Evolutionary conservation across 371 early-diverging fungal genomes (phyloP).

Genomic region (Catenaria anguillulae): DNA sequence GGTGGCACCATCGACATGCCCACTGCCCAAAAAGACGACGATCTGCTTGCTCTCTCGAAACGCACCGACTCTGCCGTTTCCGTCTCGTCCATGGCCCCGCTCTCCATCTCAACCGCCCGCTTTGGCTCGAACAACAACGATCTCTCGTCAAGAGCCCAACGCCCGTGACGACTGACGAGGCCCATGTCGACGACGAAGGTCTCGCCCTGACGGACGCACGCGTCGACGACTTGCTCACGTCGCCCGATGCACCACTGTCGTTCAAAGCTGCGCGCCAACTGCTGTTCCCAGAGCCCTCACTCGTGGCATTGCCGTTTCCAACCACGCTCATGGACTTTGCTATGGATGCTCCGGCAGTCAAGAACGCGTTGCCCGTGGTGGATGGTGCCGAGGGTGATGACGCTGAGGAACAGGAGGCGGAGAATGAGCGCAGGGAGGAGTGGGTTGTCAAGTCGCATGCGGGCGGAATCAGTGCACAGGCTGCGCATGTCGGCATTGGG

Average conservation of each 20-base stretch:
- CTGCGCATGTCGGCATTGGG: background rate
- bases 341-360: background rate
- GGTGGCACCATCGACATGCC: no score
- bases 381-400: no score
- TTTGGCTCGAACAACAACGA: no score
- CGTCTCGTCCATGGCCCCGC: background rate
- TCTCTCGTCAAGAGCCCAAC: no score
- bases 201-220: background rate
- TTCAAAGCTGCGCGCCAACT: background rate
- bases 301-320: background rate
- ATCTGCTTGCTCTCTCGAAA: no score
- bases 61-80: conserved; percentile 5
- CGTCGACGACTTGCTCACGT: background rate
- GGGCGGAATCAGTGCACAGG: background rate
- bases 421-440: background rate
- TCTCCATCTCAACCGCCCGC: no score
- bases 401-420: background rate
- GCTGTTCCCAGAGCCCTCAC: background rate
- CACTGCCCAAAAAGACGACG: no score
- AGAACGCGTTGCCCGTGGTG: no score
- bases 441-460: background rate
- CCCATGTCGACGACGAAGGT: background rate
- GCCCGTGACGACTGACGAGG: no score
- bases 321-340: background rate
- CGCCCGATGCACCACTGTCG: background rate